Evolutionary conservation across 768 basidiomycete species (phyloP).

Genomic region (Lactarius psammicola): DNA sequence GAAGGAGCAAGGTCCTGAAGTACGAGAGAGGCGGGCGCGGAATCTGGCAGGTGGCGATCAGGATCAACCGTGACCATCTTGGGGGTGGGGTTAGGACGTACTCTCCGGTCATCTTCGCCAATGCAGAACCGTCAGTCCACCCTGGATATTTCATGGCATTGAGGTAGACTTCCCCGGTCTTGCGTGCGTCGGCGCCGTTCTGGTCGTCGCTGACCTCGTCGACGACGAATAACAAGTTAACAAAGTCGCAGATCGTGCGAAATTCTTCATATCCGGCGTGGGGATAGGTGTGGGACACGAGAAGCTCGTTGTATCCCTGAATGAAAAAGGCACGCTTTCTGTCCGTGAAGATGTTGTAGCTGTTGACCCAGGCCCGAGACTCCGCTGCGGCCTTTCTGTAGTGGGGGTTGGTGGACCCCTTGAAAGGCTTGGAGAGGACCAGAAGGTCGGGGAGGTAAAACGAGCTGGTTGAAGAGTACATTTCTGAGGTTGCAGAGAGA

Average conservation of each 20-base stretch:
- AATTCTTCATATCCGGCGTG: conserved; percentile 61
- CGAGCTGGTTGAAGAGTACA: conserved; percentile 29
- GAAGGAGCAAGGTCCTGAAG: conserved; percentile 46
- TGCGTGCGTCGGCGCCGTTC: conserved; percentile 54
- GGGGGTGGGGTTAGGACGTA: conserved; percentile 34
- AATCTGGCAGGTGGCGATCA: conserved; percentile 43
- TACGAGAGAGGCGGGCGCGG: conserved; percentile 47
- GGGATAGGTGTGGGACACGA: conserved; percentile 62
- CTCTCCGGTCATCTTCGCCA: conserved; percentile 66
- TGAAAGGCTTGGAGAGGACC: conserved; percentile 43
- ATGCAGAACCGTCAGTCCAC: conserved; percentile 56
- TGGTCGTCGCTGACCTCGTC: conserved; percentile 73
- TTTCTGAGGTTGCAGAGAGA: background rate
- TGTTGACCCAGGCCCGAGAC: conserved; percentile 64
- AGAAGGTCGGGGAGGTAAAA: conserved; percentile 60
- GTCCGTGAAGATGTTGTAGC: conserved; percentile 58
- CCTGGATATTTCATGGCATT: conserved; percentile 54
- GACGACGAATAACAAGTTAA: conserved; percentile 52
- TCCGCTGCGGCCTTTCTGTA: conserved; percentile 56
- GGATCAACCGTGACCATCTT: conserved; percentile 1
- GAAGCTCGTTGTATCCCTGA: conserved; percentile 60
- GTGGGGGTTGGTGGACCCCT: conserved; percentile 56
- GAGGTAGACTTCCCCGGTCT: conserved; percentile 54
- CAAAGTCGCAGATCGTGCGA: conserved; percentile 63
- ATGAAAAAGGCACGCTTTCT: conserved; percentile 63